These are phyloP conservation scores for Cymbopogon citratus DNA, from an alignment of 176 grass and related monocot species.

Conservation along the genomic window DNA sequence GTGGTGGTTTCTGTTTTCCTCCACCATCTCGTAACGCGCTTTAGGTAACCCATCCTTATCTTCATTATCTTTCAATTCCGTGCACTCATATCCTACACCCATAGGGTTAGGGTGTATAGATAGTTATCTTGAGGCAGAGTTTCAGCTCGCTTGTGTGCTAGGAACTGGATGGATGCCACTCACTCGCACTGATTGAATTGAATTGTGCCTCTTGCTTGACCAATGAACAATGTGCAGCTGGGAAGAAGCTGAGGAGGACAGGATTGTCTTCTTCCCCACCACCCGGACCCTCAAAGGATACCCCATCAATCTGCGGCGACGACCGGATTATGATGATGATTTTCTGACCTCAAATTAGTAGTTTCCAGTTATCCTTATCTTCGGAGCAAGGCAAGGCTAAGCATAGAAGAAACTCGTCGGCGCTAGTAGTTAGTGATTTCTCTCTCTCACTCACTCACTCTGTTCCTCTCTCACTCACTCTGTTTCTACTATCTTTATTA, in stretches of 20 bases:
- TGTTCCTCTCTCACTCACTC: not conserved
- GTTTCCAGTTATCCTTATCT: not conserved
- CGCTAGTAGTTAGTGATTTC: not conserved
- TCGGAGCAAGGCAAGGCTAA: not conserved
- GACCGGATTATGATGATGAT: not conserved
- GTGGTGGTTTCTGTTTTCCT: constrained; percentile 87
- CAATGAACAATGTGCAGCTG: constrained; percentile 59
- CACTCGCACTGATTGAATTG: not conserved
- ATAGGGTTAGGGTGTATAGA: not conserved
- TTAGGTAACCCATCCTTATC: constrained; percentile 41
- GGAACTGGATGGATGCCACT: not conserved
- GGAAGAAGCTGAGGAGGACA: constrained; percentile 81
- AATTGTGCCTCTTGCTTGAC: not conserved
- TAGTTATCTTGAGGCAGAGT: not conserved
- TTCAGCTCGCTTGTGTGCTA: not conserved
- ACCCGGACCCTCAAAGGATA: constrained; percentile 86
- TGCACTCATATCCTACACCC: not conserved
- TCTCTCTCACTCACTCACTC: not conserved
- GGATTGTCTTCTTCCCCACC: constrained; percentile 84
- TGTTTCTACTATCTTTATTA: not conserved
- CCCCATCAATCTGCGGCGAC: constrained; percentile 55
- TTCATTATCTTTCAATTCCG: not conserved
- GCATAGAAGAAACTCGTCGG: constrained; percentile 15
- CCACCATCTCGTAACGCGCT: constrained; percentile 71
- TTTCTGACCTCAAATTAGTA: not conserved